phyloP scores from a whole-genome alignment of 75 land plant species.

The Picea glauca region DNA sequence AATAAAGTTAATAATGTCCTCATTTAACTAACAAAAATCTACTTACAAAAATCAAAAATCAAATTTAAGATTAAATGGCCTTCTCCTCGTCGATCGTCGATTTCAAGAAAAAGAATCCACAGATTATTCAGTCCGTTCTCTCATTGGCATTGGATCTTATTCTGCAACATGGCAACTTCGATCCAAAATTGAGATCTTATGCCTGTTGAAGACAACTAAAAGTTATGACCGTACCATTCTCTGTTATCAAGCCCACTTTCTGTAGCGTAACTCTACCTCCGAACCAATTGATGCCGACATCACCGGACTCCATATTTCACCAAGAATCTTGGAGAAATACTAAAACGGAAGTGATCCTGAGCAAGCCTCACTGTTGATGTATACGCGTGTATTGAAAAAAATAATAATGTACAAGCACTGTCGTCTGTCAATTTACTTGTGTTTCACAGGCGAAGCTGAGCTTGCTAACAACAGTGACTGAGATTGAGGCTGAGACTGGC shows the following conservation, averaged over 20 bases:
- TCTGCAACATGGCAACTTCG: background rate
- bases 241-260: conserved; percentile 1
- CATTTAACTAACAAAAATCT: no score
- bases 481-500: conserved; percentile 2
- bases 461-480: conserved; percentile 1
- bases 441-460: conserved; percentile 8
- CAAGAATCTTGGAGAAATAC: background rate
- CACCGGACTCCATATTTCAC: no score
- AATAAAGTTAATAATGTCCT: no score
- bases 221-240: background rate
- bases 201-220: conserved; percentile 2
- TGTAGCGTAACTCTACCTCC: conserved; percentile 6
- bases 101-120: conserved; percentile 6
- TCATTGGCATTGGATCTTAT: conserved; percentile 2
- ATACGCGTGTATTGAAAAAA: background rate
- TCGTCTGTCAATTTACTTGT: background rate
- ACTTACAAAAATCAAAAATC: no score
- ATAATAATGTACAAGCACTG: conserved; percentile 7
- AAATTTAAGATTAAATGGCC: background rate
- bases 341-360: background rate
- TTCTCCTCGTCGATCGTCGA: no score
- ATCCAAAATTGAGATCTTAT: background rate
- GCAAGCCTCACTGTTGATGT: background rate
- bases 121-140: background rate
- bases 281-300: background rate